Percentiles rank a stretch among this genome's conserved stretches.
These are phyloP conservation scores for Sechiopsis laciniata DNA, from an alignment of 306 rosid species.

Conservation along the genomic window DNA sequence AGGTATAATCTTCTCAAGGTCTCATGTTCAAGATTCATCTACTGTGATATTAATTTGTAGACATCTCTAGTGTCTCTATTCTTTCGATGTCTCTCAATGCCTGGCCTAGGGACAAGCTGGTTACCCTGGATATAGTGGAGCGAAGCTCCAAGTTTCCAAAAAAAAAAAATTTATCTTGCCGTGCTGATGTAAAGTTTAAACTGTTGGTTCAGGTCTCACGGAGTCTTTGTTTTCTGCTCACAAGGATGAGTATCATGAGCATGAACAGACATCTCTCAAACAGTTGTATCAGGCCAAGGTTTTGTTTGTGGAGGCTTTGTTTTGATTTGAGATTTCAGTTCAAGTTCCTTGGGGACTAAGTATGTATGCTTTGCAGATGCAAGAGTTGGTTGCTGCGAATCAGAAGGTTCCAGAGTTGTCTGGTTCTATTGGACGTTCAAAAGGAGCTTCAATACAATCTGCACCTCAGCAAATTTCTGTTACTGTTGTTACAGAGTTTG, in stretches of 20 bases:
- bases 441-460: constrained; percentile 19
- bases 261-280: constrained; percentile 84
- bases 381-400: constrained; percentile 75
- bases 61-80: no score
- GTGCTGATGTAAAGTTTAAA: constrained; percentile 23
- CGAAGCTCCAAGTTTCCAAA: no score
- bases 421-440: constrained; percentile 40
- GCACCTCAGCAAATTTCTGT: constrained; percentile 93
- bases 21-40: no score
- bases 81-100: no score
- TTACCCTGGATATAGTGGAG: no score
- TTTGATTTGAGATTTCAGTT: constrained; percentile 9
- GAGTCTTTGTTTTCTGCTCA: constrained; percentile 80
- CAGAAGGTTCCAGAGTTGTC: constrained; percentile 67
- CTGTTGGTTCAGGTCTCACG: constrained; percentile 65
- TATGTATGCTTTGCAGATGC: constrained; percentile 51
- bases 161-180: constrained; percentile 9
- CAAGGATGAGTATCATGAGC: constrained; percentile 95
- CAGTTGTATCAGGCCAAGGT: constrained; percentile 87
- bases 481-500: constrained; percentile 92
- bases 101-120: no score
- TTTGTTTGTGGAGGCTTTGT: constrained; percentile 30
- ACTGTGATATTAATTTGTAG: no score
- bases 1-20: no score
- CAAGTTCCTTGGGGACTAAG: constrained; percentile 21